Base-by-base conservation (phyloP, 2,329 filamentous ascomycete genomes). In the Pseudogymnoascus sp. region DNA sequence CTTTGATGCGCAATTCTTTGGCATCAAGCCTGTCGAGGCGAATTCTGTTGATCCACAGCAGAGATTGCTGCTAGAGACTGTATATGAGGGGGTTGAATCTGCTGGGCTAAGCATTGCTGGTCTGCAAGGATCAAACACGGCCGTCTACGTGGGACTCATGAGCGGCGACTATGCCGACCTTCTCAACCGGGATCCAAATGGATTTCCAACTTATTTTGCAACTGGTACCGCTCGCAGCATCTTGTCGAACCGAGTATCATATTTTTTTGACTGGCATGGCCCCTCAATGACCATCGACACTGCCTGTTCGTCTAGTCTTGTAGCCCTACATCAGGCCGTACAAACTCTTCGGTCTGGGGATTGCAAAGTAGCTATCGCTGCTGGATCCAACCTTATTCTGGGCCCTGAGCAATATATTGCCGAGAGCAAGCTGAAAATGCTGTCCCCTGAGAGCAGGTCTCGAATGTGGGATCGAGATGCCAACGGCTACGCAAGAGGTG, bases 251-350 rank as follows among this genome's bases (percentile, higher is more conserved):
- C 67, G 69, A 7, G 61, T 70, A 11, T 67, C 66, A 7, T 69
- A 69, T 60, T 68, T 65, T 40, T 70, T 70, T 61, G 67, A 69
- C 62, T 64, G 65, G 62, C 21, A 44, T 16, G 62, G 62, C 23
- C 62, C 61, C 11, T 62, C 53, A 50, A 60, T 67, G 31, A 67
- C 66, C 1, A 11, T 67, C 12, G 66, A 67, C 40, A 67, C 66
- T 4, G 67, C 59, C 3, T 68, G 64, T 34, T 64, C 64, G 14
- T 62, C 79, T 4, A 81, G 81, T 53, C 74, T 86, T 12, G 78
- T 83, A 2, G 79, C 80, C 0, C 73, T 85, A 4, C 81, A 85
- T 68, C 72, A 81, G 42, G 82, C 81, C 1, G 78, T 78, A 44
- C 71, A 74, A 50, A 68, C 67, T 18, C 61, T 77, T 12, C 66